Evolutionary conservation across 163 green algal genomes (phyloP).

Genomic region (Coccomyxa subellipsoidea): DNA sequence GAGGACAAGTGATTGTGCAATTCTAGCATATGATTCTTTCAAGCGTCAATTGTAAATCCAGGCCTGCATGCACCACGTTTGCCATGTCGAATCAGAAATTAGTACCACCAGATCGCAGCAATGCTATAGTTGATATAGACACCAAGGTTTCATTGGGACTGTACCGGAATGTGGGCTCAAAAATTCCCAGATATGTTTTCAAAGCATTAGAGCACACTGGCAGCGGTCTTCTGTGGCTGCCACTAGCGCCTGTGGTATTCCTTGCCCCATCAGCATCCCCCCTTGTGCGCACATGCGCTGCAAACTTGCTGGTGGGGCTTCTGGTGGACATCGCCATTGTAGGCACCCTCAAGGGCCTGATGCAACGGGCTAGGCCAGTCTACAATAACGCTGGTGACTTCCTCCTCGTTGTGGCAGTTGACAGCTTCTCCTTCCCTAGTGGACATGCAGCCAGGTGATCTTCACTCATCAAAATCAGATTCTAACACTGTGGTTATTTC

Average conservation of each 20-base stretch:
- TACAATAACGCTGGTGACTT: constrained; percentile 57
- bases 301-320: constrained; percentile 36
- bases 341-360: constrained; percentile 37
- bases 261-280: neutral
- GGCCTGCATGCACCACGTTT: neutral
- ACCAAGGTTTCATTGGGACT: neutral
- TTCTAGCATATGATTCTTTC: no score
- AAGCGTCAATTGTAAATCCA: no score
- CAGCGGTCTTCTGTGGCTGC: constrained; percentile 45
- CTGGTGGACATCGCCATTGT: constrained; percentile 49
- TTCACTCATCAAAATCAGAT: neutral
- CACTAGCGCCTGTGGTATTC: neutral
- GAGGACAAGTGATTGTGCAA: neutral
- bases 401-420: constrained; percentile 52
- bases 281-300: neutral
- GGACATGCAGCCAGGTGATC: constrained; percentile 44
- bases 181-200: constrained; percentile 8
- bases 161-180: constrained; percentile 4
- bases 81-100: neutral
- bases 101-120: neutral
- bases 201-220: constrained; percentile 41
- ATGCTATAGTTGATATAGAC: constrained; percentile 1
- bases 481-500: no score
- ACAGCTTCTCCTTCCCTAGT: constrained; percentile 56
- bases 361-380: constrained; percentile 35